phyloP scores from a whole-genome alignment of 768 basidiomycete species.

The Xerocomellus dryophilus region DNA sequence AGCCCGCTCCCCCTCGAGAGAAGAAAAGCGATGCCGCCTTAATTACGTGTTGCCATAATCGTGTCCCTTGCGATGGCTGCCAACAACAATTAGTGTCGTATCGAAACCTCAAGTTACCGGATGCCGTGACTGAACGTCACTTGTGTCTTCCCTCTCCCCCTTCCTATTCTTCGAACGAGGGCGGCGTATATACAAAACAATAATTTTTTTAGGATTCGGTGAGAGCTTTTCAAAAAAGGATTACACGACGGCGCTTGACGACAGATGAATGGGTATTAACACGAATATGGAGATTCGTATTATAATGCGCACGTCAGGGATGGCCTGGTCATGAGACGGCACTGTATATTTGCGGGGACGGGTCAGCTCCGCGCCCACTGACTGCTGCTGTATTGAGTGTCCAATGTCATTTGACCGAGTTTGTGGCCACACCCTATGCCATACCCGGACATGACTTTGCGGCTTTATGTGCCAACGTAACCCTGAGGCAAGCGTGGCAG shows the following conservation, averaged over 20 bases:
- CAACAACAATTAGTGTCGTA: slow-evolving; percentile 6
- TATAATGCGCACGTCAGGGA: slow-evolving; percentile 8
- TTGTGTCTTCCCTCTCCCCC: background rate
- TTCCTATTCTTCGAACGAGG: background rate
- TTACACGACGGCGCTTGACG: background rate
- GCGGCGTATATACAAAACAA: background rate
- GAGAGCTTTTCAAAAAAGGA: background rate
- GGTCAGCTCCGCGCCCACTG: background rate
- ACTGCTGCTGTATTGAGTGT: background rate
- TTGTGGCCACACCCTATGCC: slow-evolving; percentile 9
- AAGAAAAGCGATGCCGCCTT: slow-evolving; percentile 23
- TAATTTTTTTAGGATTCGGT: background rate
- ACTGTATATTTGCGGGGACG: background rate
- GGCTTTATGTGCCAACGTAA: slow-evolving; percentile 5
- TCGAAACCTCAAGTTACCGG: slow-evolving; percentile 14
- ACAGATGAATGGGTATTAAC: slow-evolving; percentile 10
- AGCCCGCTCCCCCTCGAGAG: background rate
- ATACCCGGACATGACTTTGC: slow-evolving; percentile 17
- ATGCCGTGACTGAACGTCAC: slow-evolving; percentile 18
- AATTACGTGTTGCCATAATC: slow-evolving; percentile 26
- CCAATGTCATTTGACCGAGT: slow-evolving; percentile 5
- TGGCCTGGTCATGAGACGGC: background rate
- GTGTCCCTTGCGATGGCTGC: slow-evolving; percentile 10
- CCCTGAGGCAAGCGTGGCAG: slow-evolving; percentile 4
- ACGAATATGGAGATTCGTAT: slow-evolving; percentile 3